These are phyloP conservation scores for Xylaria bambusicola DNA, from an alignment of 495 filamentous ascomycete species.

Conservation along the genomic window DNA sequence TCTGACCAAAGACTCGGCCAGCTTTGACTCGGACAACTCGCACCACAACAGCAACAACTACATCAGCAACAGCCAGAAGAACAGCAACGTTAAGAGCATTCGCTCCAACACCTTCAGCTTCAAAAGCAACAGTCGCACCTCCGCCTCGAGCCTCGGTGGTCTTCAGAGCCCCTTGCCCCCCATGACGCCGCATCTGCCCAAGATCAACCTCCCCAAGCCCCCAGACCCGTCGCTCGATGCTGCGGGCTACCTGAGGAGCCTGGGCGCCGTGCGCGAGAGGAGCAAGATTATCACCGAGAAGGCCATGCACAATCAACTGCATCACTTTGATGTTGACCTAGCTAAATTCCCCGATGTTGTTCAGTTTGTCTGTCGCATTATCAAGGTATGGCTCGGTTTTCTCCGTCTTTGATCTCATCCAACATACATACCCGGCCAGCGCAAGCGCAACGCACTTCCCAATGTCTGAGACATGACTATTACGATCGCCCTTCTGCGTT, in stretches of 20 bases:
- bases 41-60: conserved; percentile 29
- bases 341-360: conserved; percentile 84
- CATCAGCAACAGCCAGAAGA: conserved; percentile 28
- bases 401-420: too few relatives aligned
- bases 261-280: conserved; percentile 84
- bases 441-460: too few relatives aligned
- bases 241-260: conserved; percentile 86
- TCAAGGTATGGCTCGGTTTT: conserved; percentile 67
- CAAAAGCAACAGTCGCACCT: conserved; percentile 31
- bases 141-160: conserved; percentile 40
- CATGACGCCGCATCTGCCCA: conserved; percentile 40
- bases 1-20: conserved; percentile 36
- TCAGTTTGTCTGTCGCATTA: conserved; percentile 91
- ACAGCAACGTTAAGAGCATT: conserved; percentile 26
- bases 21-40: conserved; percentile 39
- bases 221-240: conserved; percentile 92
- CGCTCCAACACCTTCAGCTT: conserved; percentile 22
- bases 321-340: conserved; percentile 92
- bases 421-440: too few relatives aligned
- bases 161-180: conserved; percentile 44
- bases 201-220: conserved; percentile 74
- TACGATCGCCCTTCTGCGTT: too few relatives aligned
- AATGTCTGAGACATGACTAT: too few relatives aligned
- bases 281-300: conserved; percentile 71
- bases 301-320: conserved; percentile 75